Conservation (phyloP, 768 basidiomycete species). For the Rhodotorula babjevae region DNA sequence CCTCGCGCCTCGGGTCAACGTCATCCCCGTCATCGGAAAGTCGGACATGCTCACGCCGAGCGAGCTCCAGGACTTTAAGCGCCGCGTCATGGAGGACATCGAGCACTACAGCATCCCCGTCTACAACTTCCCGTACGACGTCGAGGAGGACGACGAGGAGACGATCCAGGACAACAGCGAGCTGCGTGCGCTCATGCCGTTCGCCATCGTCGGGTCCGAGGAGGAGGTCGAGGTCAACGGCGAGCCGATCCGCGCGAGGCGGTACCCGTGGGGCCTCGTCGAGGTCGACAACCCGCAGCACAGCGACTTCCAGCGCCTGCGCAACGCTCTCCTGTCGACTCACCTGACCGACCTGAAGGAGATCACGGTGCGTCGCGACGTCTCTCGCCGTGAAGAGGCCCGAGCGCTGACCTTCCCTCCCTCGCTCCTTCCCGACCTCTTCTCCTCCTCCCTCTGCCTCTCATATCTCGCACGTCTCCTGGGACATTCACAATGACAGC, state of each 20-base stretch:
- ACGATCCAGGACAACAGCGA: constrained; percentile 97
- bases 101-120: constrained; percentile 97
- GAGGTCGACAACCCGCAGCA: constrained; percentile 99
- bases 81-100: constrained; percentile 97
- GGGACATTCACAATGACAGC: not conserved
- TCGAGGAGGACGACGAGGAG: constrained; percentile 98
- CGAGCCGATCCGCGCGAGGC: constrained; percentile 80
- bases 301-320: constrained; percentile 92
- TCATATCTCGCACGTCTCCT: too few relatives aligned
- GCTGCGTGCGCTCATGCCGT: constrained; percentile 88
- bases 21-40: constrained; percentile 95
- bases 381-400: too few relatives aligned
- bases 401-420: not conserved
- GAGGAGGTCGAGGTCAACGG: constrained; percentile 88
- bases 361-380: constrained; percentile 37
- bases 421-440: not conserved
- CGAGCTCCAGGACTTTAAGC: constrained; percentile 93
- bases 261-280: constrained; percentile 97
- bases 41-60: constrained; percentile 89
- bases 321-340: constrained; percentile 86
- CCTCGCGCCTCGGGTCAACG: constrained; percentile 94
- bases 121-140: constrained; percentile 99
- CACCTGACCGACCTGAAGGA: constrained; percentile 89
- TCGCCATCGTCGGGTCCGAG: constrained; percentile 94
- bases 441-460: not conserved